Conservation (phyloP, 1,139 yeast species). For the Maudiozyma humilis region DNA sequence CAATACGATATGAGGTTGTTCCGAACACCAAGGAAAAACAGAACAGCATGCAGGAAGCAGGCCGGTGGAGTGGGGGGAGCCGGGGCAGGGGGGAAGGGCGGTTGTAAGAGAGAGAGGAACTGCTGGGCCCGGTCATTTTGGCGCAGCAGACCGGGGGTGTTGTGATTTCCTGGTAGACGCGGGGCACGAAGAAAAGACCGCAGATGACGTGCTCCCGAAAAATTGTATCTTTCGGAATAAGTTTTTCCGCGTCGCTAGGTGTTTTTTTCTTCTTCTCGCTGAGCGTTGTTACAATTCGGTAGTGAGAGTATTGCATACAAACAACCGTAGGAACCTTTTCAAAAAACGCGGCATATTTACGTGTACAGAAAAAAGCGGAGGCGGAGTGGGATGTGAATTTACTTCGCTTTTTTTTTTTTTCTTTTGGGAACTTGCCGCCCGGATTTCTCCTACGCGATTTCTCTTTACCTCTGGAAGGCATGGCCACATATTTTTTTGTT, state of each 20-base stretch:
- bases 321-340: background rate
- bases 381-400: too few species aligned
- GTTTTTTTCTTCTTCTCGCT: background rate
- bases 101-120: too few species aligned
- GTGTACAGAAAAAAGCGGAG: too few species aligned
- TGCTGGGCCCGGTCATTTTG: background rate
- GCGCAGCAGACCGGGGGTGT: background rate
- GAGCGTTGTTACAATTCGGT: too few species aligned
- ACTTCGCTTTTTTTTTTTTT: too few species aligned
- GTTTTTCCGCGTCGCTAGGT: slow-evolving; percentile 1
- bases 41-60: slow-evolving; percentile 4
- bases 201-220: background rate
- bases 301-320: too few species aligned
- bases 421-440: too few species aligned
- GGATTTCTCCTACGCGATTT: too few species aligned
- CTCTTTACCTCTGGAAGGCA: too few species aligned
- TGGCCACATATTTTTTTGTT: too few species aligned
- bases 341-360: background rate
- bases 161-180: background rate
- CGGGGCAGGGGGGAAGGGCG: too few species aligned
- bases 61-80: slow-evolving; percentile 2
- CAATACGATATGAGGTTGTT: background rate
- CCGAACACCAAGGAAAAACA: slow-evolving; percentile 2
- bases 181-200: slow-evolving; percentile 4
- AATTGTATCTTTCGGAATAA: background rate